Percentiles rank a stretch among this genome's conserved stretches.
These are phyloP conservation scores for Triticum aestivum DNA, from an alignment of 176 grass and related monocot species.

Conservation along the genomic window DNA sequence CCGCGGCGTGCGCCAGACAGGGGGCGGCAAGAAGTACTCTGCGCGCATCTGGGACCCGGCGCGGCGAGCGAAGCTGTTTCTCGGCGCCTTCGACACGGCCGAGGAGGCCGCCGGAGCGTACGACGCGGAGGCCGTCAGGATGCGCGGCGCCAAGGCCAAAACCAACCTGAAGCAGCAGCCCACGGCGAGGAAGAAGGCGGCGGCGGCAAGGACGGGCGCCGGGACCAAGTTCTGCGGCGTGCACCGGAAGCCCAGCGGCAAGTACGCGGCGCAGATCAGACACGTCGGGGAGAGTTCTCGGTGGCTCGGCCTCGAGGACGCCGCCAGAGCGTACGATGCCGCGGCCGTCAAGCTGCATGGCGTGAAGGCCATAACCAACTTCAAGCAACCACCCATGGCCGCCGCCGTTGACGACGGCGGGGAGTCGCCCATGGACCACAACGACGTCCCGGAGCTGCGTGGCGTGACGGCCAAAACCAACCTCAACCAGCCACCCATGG, in stretches of 20 bases:
- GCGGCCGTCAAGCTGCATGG: not conserved
- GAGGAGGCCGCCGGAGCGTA: conserved; percentile 42
- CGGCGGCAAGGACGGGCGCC: too few relatives aligned
- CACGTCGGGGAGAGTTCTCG: not conserved
- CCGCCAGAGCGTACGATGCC: conserved; percentile 57
- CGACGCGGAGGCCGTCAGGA: not conserved
- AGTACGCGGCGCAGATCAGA: not conserved
- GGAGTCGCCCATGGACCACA: not conserved
- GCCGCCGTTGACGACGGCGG: not conserved
- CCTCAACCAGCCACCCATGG: not conserved
- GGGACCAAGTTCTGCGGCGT: not conserved
- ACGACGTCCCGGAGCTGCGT: not conserved
- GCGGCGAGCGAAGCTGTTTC: conserved; percentile 34
- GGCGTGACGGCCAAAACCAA: not conserved
- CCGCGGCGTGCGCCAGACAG: not conserved
- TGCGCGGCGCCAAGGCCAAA: not conserved
- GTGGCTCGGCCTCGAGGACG: conserved; percentile 78
- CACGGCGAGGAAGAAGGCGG: too few relatives aligned
- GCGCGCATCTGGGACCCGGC: not conserved
- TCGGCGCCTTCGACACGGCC: conserved; percentile 83
- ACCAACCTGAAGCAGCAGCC: not conserved
- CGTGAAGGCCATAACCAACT: not conserved
- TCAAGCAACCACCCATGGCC: not conserved
- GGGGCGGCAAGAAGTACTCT: not conserved
- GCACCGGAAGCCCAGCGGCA: not conserved